Percentiles rank a stretch among this genome's conserved stretches.
Conservation (phyloP, 75 land plant species). For the Chamaecyparis obtusa region DNA sequence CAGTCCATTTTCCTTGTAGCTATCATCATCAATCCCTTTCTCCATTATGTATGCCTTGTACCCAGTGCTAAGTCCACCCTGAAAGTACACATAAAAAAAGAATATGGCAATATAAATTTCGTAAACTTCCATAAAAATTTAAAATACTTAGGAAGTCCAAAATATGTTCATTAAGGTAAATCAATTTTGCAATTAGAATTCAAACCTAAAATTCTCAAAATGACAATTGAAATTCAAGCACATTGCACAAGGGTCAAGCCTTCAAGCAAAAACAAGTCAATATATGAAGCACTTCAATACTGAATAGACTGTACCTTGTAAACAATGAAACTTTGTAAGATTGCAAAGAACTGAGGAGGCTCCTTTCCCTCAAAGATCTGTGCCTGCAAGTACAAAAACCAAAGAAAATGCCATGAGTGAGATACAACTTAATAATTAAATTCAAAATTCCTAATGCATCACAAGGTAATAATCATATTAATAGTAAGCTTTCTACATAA, state of each 20-base stretch:
- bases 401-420: not conserved
- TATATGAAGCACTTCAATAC: not conserved
- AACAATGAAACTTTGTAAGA: slow-evolving; percentile 55
- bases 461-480: not conserved
- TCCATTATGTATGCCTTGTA: slow-evolving; percentile 62
- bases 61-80: slow-evolving; percentile 84
- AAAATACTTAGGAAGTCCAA: not conserved
- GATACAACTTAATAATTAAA: not conserved
- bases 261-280: not conserved
- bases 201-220: not conserved
- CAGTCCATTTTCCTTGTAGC: slow-evolving; percentile 61
- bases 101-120: not conserved
- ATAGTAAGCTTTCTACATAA: not conserved
- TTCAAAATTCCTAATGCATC: not conserved
- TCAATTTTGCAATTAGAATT: not conserved
- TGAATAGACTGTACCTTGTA: slow-evolving; percentile 41
- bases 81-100: not conserved
- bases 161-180: not conserved
- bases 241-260: not conserved
- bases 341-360: slow-evolving; percentile 57
- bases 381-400: slow-evolving; percentile 35
- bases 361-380: slow-evolving; percentile 69
- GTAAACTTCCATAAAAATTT: not conserved
- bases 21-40: slow-evolving; percentile 65
- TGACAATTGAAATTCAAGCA: not conserved